phyloP scores from a whole-genome alignment of 1,284 basidiomycete genomes.

The Phlebopus sp. region DNA sequence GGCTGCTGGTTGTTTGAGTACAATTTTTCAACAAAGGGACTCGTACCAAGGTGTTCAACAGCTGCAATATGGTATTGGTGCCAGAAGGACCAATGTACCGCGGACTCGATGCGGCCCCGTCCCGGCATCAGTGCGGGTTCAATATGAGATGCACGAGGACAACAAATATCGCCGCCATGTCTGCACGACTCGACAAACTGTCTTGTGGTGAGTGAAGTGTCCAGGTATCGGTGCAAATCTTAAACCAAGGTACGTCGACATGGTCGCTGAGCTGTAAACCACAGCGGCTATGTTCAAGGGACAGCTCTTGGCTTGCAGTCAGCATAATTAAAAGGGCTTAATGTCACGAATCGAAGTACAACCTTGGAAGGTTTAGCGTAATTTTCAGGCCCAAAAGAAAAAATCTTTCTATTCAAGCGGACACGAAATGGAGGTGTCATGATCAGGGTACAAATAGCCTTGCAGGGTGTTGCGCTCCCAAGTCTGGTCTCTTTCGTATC shows the following conservation, averaged over 20 bases:
- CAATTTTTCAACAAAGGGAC: too few relatives aligned
- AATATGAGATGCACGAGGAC: not conserved
- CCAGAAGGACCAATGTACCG: not conserved
- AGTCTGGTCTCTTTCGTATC: not conserved
- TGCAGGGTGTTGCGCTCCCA: not conserved
- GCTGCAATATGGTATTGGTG: not conserved
- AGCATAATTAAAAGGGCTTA: too few relatives aligned
- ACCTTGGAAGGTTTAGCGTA: not conserved
- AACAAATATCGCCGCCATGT: not conserved
- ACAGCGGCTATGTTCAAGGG: too few relatives aligned
- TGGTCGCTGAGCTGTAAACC: too few relatives aligned
- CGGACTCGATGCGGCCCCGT: not conserved
- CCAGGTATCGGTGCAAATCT: too few relatives aligned
- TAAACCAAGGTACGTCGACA: too few relatives aligned
- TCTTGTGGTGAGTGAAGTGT: too few relatives aligned
- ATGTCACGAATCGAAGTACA: too few relatives aligned
- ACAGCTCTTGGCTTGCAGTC: too few relatives aligned
- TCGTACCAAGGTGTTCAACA: too few relatives aligned
- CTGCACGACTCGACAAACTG: too few relatives aligned
- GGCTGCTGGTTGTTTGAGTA: too few relatives aligned
- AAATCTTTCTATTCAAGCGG: not conserved
- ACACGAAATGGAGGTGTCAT: slow-evolving; percentile 1
- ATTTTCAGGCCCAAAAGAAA: not conserved
- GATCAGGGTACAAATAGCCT: slow-evolving; percentile 1
- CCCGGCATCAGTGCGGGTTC: not conserved